A percentile compares a stretch with the other conserved stretches of the same genome.
phyloP scores from a whole-genome alignment of 2,329 filamentous ascomycete genomes.

The Aspergillus fumigatiaffinis region DNA sequence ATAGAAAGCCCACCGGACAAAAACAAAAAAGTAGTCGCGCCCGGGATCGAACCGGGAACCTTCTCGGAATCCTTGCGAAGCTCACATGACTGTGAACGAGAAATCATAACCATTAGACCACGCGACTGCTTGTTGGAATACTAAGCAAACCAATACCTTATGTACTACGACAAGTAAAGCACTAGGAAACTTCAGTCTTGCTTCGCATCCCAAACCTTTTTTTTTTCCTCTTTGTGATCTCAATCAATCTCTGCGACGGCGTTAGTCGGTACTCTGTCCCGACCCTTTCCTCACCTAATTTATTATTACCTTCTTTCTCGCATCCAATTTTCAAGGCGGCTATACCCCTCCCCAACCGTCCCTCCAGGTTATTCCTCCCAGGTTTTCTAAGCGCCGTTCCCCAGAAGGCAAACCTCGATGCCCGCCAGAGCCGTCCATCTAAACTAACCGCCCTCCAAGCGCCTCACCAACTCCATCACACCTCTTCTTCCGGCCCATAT shows the following conservation, averaged over 20 bases:
- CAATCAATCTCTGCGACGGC: neutral
- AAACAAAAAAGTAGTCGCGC: slow-evolving; percentile 17
- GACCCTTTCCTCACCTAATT: neutral
- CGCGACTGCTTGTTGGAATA: slow-evolving; percentile 8
- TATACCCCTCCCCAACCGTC: neutral
- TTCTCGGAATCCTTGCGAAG: slow-evolving; percentile 8
- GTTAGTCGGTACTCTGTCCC: neutral
- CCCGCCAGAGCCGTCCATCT: neutral
- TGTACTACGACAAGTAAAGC: neutral
- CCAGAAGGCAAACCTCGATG: neutral
- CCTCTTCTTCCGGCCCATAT: neutral
- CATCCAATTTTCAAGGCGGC: neutral
- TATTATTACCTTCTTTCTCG: neutral
- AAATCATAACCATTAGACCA: slow-evolving; percentile 23
- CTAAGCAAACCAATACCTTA: neutral
- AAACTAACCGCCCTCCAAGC: neutral
- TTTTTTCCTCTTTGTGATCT: neutral
- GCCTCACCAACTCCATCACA: neutral
- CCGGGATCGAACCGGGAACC: slow-evolving; percentile 22
- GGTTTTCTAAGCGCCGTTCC: neutral
- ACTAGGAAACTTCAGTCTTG: neutral
- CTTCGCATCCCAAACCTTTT: neutral
- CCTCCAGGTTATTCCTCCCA: neutral
- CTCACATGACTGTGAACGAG: slow-evolving; percentile 15
- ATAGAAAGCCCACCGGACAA: neutral